Conservation (phyloP, 768 basidiomycete genomes). For the Cantharellus cinnabarinus region DNA sequence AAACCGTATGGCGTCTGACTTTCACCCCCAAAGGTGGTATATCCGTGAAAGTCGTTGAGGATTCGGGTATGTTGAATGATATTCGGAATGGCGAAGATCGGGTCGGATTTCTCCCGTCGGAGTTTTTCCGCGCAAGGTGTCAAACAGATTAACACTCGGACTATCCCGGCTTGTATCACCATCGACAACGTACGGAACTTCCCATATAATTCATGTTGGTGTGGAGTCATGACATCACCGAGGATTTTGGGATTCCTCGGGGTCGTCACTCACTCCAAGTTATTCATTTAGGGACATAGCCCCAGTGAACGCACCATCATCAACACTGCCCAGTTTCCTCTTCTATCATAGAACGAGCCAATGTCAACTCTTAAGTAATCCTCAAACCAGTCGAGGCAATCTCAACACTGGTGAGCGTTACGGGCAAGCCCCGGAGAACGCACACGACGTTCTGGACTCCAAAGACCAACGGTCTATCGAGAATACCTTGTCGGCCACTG, state of each 20-base stretch:
- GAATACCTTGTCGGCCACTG: neutral
- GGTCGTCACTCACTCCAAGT: too few species aligned
- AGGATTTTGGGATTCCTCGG: too few species aligned
- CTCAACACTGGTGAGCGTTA: neutral
- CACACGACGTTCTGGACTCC: neutral
- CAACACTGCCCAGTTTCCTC: too few species aligned
- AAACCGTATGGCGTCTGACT: slow-evolving; percentile 44
- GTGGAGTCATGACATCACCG: too few species aligned
- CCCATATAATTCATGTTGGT: too few species aligned
- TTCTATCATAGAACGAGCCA: too few species aligned
- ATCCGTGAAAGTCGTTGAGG: slow-evolving; percentile 28
- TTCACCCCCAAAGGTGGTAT: slow-evolving; percentile 42
- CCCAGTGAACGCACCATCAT: too few species aligned
- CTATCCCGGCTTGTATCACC: too few species aligned
- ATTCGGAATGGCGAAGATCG: slow-evolving; percentile 49
- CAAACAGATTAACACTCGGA: too few species aligned
- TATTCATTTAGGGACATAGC: too few species aligned
- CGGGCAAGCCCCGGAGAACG: neutral
- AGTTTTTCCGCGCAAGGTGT: neutral
- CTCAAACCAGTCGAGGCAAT: neutral
- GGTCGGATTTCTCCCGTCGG: slow-evolving; percentile 33
- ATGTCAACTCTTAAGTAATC: neutral
- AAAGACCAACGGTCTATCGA: neutral
- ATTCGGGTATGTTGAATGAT: slow-evolving; percentile 27
- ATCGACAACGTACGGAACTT: too few species aligned